These are phyloP conservation scores for Xylaria digitata DNA, from an alignment of 2,329 filamentous ascomycete genomes.

Conservation along the genomic window DNA sequence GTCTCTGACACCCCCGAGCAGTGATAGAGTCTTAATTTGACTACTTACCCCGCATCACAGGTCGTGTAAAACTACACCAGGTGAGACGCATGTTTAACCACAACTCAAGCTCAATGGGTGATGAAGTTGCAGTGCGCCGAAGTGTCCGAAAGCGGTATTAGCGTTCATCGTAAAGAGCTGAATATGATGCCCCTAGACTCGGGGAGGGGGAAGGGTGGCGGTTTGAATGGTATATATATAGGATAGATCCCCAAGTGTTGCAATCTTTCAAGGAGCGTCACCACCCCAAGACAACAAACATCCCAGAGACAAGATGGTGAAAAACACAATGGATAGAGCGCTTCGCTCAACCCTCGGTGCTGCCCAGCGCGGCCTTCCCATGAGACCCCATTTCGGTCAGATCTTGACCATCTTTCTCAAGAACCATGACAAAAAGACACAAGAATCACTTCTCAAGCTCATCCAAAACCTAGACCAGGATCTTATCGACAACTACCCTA, in stretches of 20 bases:
- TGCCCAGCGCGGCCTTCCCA: conserved; percentile 35
- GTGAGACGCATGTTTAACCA: conserved; percentile 18
- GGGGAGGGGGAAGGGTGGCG: not conserved
- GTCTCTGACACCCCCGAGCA: not conserved
- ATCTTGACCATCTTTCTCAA: conserved; percentile 35
- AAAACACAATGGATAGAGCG: conserved; percentile 24
- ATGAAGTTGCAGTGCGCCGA: conserved; percentile 1
- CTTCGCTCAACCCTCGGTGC: conserved; percentile 19
- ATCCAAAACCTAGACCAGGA: conserved; percentile 29
- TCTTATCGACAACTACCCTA: conserved; percentile 17
- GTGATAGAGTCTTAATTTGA: conserved; percentile 1
- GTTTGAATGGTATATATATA: conserved; percentile 14
- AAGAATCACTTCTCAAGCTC: conserved; percentile 19
- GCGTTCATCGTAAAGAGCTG: conserved; percentile 21
- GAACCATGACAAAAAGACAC: conserved; percentile 12
- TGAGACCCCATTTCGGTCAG: conserved; percentile 31
- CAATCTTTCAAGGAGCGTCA: not conserved
- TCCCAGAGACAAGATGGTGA: conserved; percentile 6
- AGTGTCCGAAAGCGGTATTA: not conserved
- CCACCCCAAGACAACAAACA: not conserved
- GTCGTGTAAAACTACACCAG: not conserved
- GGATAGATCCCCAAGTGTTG: not conserved
- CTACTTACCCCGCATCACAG: conserved; percentile 3
- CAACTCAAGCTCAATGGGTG: conserved; percentile 7
- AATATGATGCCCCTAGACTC: not conserved